Percentiles rank a stretch among this genome's conserved stretches.
These are phyloP conservation scores for Candida silvatica DNA, from an alignment of 805 yeast species.

Conservation along the genomic window DNA sequence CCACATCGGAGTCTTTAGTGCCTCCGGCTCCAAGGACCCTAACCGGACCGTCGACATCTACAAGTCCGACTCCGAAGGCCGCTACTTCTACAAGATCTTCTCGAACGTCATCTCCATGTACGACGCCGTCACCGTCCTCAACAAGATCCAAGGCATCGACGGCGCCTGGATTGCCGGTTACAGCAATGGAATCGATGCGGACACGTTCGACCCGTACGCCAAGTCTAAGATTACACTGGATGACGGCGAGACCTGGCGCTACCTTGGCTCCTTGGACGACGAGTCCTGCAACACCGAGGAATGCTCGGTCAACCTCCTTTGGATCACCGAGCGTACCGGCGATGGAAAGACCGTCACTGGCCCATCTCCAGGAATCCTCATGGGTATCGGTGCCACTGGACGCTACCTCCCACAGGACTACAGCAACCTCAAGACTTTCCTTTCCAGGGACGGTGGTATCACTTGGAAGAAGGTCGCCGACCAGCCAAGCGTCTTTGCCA, in stretches of 20 bases:
- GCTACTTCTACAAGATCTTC: constrained; percentile 36
- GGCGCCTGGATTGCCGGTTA: constrained; percentile 50
- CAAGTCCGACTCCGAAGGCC: constrained; percentile 52
- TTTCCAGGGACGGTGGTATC: constrained; percentile 73
- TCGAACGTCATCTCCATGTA: constrained; percentile 29
- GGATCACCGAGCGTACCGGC: constrained; percentile 28
- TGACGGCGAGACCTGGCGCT: constrained; percentile 46
- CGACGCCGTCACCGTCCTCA: constrained; percentile 31
- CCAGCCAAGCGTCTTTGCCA: constrained; percentile 43
- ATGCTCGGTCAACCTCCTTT: constrained; percentile 39
- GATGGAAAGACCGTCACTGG: constrained; percentile 35
- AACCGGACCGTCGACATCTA: constrained; percentile 28
- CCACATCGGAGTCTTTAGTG: constrained; percentile 29
- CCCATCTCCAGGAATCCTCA: constrained; percentile 45
- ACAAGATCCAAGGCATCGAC: constrained; percentile 42
- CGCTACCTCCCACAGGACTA: constrained; percentile 29
- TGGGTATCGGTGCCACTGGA: constrained; percentile 83
- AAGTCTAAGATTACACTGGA: constrained; percentile 37
- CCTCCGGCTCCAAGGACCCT: constrained; percentile 9
- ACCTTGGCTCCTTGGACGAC: constrained; percentile 37
- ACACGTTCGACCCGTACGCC: constrained; percentile 6
- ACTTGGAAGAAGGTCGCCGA: constrained; percentile 54
- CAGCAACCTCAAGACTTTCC: constrained; percentile 32
- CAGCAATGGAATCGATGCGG: constrained; percentile 12
- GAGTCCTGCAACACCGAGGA: constrained; percentile 32